Percentiles rank a stretch among this genome's conserved stretches.
Conservation (phyloP, 176 grass and related monocot genomes). For the Triticum aestivum region DNA sequence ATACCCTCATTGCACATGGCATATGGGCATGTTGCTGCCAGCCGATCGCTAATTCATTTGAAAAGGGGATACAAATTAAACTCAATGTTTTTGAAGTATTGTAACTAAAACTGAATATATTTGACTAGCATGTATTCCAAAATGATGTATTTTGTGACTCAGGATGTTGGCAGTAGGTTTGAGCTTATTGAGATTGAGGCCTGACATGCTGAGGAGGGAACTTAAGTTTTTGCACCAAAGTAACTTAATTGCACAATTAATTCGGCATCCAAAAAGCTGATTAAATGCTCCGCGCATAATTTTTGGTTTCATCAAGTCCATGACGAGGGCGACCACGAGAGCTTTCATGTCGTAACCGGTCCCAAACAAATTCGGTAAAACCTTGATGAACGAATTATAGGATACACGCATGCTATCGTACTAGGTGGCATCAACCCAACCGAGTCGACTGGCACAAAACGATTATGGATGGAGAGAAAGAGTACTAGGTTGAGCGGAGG, state of each 20-base stretch:
- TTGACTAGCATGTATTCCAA: no score
- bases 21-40: no score
- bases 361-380: not conserved
- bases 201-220: not conserved
- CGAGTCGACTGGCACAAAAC: not conserved
- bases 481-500: not conserved
- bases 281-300: not conserved
- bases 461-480: not conserved
- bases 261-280: not conserved
- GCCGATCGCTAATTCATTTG: no score
- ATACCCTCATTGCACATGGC: no score
- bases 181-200: not conserved
- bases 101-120: no score
- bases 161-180: not conserved
- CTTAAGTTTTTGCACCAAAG: not conserved
- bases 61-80: no score
- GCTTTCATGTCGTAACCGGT: not conserved
- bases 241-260: not conserved
- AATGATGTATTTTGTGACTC: no score
- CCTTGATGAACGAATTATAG: slow-evolving; percentile 15
- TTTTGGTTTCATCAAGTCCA: slow-evolving; percentile 15
- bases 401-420: slow-evolving; percentile 24
- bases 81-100: no score
- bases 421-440: slow-evolving; percentile 3
- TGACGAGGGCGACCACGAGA: not conserved